phyloP scores from a whole-genome alignment of 768 basidiomycete species.

The Tubosaeta sp. region DNA sequence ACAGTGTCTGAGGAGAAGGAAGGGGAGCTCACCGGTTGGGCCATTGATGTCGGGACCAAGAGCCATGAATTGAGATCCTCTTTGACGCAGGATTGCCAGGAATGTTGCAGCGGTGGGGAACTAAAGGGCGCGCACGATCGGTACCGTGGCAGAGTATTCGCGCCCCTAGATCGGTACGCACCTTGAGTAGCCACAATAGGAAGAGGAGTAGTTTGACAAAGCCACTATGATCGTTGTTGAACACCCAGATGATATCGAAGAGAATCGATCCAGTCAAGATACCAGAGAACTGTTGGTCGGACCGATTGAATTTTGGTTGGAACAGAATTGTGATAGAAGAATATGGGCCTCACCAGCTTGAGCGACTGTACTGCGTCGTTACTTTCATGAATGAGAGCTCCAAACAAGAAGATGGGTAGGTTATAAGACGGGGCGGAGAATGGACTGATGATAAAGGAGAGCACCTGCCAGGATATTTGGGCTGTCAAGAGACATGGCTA shows the following conservation, averaged over 20 bases:
- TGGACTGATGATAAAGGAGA: slow-evolving; percentile 56
- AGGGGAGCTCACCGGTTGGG: slow-evolving; percentile 46
- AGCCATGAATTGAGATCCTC: slow-evolving; percentile 53
- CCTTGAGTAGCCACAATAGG: slow-evolving; percentile 58
- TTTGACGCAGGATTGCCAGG: slow-evolving; percentile 48
- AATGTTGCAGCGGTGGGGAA: slow-evolving; percentile 58
- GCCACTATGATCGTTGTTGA: slow-evolving; percentile 48
- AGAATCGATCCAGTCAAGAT: slow-evolving; percentile 57
- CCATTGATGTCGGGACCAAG: slow-evolving; percentile 49
- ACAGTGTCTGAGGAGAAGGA: no score
- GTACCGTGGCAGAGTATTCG: background rate
- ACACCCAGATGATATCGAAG: slow-evolving; percentile 72
- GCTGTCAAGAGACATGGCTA: background rate
- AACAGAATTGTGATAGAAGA: no score
- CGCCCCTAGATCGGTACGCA: slow-evolving; percentile 12
- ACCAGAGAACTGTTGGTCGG: slow-evolving; percentile 51
- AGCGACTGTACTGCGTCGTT: slow-evolving; percentile 60
- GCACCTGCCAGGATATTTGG: slow-evolving; percentile 36
- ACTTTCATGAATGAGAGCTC: slow-evolving; percentile 67
- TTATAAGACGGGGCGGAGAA: slow-evolving; percentile 69
- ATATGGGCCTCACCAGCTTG: slow-evolving; percentile 45
- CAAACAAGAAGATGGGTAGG: slow-evolving; percentile 79
- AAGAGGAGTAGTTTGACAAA: slow-evolving; percentile 54
- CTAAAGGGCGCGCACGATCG: slow-evolving; percentile 34
- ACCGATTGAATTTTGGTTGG: background rate